phyloP scores from a whole-genome alignment of 2,329 filamentous ascomycete genomes.

The Penicillium fuscoglaucum region DNA sequence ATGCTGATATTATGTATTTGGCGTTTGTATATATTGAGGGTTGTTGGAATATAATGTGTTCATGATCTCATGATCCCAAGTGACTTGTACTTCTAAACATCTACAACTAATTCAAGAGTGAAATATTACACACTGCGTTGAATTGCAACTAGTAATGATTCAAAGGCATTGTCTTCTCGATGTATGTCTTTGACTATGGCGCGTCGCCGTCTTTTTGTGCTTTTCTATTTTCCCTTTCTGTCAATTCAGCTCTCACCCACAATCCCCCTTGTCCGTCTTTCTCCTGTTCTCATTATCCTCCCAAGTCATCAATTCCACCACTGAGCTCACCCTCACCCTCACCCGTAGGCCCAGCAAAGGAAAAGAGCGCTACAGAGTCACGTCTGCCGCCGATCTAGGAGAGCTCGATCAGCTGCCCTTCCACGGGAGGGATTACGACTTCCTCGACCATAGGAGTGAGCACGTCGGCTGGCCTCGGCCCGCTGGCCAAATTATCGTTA shows the following conservation, averaged over 20 bases:
- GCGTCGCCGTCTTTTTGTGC: neutral
- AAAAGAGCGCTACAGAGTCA: neutral
- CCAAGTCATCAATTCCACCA: no score
- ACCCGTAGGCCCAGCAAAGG: no score
- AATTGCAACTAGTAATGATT: neutral
- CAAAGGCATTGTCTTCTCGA: neutral
- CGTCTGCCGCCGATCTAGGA: neutral
- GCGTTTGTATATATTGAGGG: neutral
- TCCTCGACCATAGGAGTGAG: no score
- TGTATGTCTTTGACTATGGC: neutral
- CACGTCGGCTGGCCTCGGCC: neutral
- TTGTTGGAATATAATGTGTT: neutral
- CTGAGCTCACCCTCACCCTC: neutral
- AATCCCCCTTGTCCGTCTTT: neutral
- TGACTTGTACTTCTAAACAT: no score
- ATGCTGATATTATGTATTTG: conserved; percentile 3
- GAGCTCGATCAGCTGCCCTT: neutral
- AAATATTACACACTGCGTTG: neutral
- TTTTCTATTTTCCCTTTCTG: neutral
- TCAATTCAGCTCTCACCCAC: neutral
- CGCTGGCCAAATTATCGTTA: neutral
- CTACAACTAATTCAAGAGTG: neutral
- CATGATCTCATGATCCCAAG: neutral
- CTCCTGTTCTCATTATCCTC: neutral
- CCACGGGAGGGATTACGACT: neutral